A percentile compares a stretch with the other conserved stretches of the same genome.
phyloP scores from a whole-genome alignment of 2,329 filamentous ascomycete species.

The Nothophoma quercina region DNA sequence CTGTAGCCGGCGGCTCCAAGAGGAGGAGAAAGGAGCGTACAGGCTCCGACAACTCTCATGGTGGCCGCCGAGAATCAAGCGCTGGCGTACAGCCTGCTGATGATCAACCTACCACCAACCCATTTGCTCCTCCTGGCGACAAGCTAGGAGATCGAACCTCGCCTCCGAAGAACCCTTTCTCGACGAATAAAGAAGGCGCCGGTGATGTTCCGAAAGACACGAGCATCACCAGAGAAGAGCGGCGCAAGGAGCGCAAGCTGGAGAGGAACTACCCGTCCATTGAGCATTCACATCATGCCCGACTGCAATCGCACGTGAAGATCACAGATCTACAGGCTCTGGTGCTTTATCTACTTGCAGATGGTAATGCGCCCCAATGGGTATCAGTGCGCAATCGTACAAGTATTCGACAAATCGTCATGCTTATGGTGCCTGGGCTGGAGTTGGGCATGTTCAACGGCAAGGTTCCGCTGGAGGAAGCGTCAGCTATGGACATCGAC shows the following conservation, averaged over 20 bases:
- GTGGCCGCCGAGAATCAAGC: constrained; percentile 10
- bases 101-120: constrained; percentile 18
- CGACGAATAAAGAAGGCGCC: constrained; percentile 13
- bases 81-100: neutral
- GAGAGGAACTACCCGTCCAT: constrained; percentile 52
- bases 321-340: constrained; percentile 66
- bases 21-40: constrained; percentile 32
- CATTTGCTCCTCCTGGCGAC: constrained; percentile 25
- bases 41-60: constrained; percentile 10
- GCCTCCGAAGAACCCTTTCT: constrained; percentile 30
- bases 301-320: constrained; percentile 63
- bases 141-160: constrained; percentile 14
- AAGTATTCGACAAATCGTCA: constrained; percentile 75
- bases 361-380: constrained; percentile 68
- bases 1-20: constrained; percentile 35
- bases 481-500: neutral
- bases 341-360: constrained; percentile 67
- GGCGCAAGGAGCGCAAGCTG: constrained; percentile 42
- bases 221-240: constrained; percentile 27
- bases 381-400: constrained; percentile 65
- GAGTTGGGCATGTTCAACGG: constrained; percentile 89
- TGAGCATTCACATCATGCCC: constrained; percentile 61
- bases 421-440: constrained; percentile 89
- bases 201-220: constrained; percentile 9
- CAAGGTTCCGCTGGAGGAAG: constrained; percentile 36